Evolutionary conservation across 345 rosid species (phyloP), one percentile per base, ranked within the genome.

Genomic region (Lepidium aucheri): DNA sequence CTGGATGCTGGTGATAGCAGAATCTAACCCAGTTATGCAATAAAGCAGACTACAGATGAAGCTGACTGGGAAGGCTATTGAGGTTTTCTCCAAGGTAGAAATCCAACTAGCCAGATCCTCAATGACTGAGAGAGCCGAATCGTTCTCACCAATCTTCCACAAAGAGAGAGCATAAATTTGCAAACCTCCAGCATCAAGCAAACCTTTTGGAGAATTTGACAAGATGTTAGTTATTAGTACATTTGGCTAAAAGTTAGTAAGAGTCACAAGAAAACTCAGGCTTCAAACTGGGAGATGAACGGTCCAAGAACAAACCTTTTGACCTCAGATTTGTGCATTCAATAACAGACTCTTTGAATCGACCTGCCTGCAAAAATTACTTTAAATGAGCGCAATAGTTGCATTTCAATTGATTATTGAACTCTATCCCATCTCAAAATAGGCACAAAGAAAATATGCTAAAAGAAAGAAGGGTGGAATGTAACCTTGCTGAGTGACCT

Each of bases 121-220:
- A 53, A 80, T 74, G 67, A 74, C 84, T 61, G 82, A 76, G 73
- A 88, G 85, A 40, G 97, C 92, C 66, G 52, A 68, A 59, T 85
- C 89, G 60, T 78, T 73, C 62, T 83, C 81, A 64, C 95, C 97
- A 78, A 81, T 82, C 81, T 85, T 71, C 95, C 97, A 94, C 56
- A 94, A 68, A 67, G 90, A 86, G 70, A 84, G 71, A 63, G 96
- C 95, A 82, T 90, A 86, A 69, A 90, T 72, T 73, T 90, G 96
- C 77, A 90, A 78, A 32, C 84, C 82, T 83, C 83, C 84, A 0
- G 74, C 78, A 62, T 86, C 90, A 62, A 90, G 95, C 80, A 79
- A 67, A 72, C 96, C 92, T 92, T 60, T 62, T 20, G 77, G 71
- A 60, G 26, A 53, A 43, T 13, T 43, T 60, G 5, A 35, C 6